These are phyloP conservation scores for Geosmithia putterillii DNA, from an alignment of 2,329 filamentous ascomycete genomes.

Conservation along the genomic window DNA sequence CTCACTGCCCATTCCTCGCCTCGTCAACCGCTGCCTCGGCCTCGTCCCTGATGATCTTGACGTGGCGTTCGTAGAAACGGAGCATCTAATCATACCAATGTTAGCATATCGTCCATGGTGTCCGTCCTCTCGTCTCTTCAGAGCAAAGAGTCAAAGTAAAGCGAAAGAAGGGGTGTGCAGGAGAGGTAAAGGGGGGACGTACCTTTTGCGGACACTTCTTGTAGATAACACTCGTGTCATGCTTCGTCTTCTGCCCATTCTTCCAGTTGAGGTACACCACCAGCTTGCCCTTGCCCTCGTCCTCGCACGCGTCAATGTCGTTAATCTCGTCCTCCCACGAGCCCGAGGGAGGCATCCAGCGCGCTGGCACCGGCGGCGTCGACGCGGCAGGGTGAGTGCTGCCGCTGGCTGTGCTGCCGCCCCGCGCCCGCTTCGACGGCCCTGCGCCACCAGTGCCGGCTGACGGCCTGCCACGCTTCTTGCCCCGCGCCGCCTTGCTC, in stretches of 20 bases:
- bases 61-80: conserved; percentile 45
- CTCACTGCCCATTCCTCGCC: too few species aligned
- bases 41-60: conserved; percentile 35
- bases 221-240: conserved; percentile 56
- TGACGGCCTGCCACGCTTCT: conserved; percentile 44
- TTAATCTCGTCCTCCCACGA: conserved; percentile 67
- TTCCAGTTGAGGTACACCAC: conserved; percentile 65
- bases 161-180: too few species aligned
- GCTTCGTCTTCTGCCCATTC: conserved; percentile 61
- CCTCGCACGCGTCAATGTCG: conserved; percentile 60
- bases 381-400: conserved; percentile 31
- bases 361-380: conserved; percentile 32
- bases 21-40: too few species aligned
- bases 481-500: conserved; percentile 34
- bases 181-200: conserved; percentile 6
- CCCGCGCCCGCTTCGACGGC: conserved; percentile 29
- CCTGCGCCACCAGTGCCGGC: conserved; percentile 20
- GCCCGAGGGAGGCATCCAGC: conserved; percentile 58
- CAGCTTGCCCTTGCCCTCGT: conserved; percentile 44
- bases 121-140: too few species aligned
- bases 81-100: conserved; percentile 33
- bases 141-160: too few species aligned
- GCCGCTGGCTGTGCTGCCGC: conserved; percentile 24
- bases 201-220: conserved; percentile 71
- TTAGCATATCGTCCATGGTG: background rate